Percentiles rank a stretch among this genome's conserved stretches.
Evolutionary conservation across 192 early-diverging fungal species (phyloP).

Genomic region (Diversispora epigaea): DNA sequence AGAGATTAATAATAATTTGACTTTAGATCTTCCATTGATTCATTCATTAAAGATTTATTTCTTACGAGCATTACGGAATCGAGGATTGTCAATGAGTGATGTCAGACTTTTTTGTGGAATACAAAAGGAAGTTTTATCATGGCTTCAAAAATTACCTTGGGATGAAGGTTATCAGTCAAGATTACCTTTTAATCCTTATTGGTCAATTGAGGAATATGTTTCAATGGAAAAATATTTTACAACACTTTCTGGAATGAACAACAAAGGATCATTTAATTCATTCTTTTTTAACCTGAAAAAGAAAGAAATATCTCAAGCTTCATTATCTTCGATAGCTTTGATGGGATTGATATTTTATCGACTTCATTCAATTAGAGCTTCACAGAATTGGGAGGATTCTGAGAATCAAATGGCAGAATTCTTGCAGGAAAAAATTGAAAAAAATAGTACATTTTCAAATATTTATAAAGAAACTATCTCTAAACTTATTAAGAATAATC

Average conservation of each 20-base stretch:
- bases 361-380: neutral
- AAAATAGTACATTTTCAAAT: neutral
- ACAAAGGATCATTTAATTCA: neutral
- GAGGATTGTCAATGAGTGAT: conserved; percentile 17
- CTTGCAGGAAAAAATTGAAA: neutral
- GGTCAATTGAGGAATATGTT: neutral
- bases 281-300: neutral
- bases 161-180: conserved; percentile 1
- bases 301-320: neutral
- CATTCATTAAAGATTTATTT: neutral
- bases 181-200: conserved; percentile 31
- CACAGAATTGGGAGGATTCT: neutral
- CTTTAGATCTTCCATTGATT: neutral
- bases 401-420: conserved; percentile 8
- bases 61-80: neutral
- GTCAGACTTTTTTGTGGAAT: conserved; percentile 14
- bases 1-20: conserved; percentile 17
- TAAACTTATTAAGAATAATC: conserved; percentile 7
- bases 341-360: conserved; percentile 12
- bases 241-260: neutral
- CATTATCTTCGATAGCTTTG: neutral
- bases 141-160: conserved; percentile 24
- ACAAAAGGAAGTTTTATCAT: conserved; percentile 15
- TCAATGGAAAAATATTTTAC: conserved; percentile 3
- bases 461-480: neutral